Evolutionary conservation across 78 protist species (phyloP).

Genomic region (Isochrysis galbana): DNA sequence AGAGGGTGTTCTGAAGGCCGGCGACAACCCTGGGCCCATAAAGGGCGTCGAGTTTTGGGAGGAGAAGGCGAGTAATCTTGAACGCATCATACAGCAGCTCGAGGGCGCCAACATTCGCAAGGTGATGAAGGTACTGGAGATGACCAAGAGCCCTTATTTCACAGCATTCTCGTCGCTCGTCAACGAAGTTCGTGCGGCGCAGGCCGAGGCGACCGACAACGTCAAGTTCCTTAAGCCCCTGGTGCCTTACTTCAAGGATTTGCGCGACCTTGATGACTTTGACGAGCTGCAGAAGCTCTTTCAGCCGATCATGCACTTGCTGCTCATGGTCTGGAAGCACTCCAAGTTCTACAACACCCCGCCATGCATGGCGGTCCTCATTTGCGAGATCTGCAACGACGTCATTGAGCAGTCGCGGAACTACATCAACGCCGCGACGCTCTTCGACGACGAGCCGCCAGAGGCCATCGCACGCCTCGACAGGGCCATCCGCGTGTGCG

Average conservation of each 20-base stretch:
- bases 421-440: background rate
- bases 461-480: background rate
- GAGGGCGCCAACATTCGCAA: background rate
- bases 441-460: background rate
- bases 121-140: conserved; percentile 40
- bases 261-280: background rate
- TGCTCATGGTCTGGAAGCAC: conserved; percentile 37
- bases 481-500: background rate
- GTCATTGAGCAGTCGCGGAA: conserved; percentile 48
- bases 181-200: conserved; percentile 47
- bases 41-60: conserved; percentile 75
- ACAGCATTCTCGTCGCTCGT: conserved; percentile 26
- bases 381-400: conserved; percentile 69
- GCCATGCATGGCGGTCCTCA: conserved; percentile 39
- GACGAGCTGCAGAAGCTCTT: conserved; percentile 5
- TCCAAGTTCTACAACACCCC: conserved; percentile 29
- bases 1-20: background rate
- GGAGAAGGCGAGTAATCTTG: conserved; percentile 50
- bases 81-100: conserved; percentile 44
- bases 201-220: conserved; percentile 53
- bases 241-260: background rate
- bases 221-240: conserved; percentile 1
- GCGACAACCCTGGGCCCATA: conserved; percentile 56
- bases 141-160: conserved; percentile 39
- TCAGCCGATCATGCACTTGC: conserved; percentile 45